phyloP scores from a whole-genome alignment of 148 eudicot genomes.

The Selenicereus undatus region DNA sequence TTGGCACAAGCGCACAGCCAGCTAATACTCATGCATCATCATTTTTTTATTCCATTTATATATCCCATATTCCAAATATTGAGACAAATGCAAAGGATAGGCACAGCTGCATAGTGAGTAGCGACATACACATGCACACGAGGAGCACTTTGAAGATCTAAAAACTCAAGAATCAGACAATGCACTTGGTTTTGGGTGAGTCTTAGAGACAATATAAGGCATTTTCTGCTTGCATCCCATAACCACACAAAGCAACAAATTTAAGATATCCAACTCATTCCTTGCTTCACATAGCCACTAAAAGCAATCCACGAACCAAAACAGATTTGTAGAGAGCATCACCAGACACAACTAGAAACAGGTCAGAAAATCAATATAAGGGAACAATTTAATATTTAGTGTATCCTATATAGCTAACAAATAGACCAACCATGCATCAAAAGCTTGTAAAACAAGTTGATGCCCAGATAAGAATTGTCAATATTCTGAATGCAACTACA shows the following conservation, averaged over 20 bases:
- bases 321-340: not conserved
- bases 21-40: not conserved
- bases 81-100: not conserved
- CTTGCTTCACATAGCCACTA: not conserved
- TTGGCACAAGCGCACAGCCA: not conserved
- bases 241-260: not conserved
- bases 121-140: too few species aligned
- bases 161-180: not conserved
- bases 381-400: too few species aligned
- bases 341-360: not conserved
- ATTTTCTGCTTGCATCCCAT: not conserved
- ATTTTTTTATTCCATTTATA: not conserved
- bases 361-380: not conserved
- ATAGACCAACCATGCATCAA: not conserved
- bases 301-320: not conserved
- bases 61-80: not conserved
- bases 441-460: not conserved
- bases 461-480: not conserved
- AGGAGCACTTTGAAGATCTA: not conserved
- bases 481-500: not conserved
- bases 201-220: not conserved
- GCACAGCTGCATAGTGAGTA: not conserved
- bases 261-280: not conserved
- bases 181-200: not conserved
- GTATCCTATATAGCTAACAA: not conserved